phyloP scores from a whole-genome alignment of 176 grass and related monocot species.

The Luzula sylvatica region DNA sequence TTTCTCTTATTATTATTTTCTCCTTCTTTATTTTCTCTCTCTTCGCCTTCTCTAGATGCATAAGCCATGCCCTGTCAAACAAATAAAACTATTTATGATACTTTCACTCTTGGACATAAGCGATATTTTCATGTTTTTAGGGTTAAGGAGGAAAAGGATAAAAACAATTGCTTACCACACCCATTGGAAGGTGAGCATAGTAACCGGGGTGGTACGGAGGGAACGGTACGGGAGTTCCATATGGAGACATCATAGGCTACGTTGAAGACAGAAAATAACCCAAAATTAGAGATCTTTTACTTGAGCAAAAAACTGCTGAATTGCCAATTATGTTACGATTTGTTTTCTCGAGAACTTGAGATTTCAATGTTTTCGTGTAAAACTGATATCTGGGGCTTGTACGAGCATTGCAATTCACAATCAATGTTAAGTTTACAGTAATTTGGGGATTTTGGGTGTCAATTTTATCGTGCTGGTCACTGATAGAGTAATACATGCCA shows the following conservation, averaged over 20 bases:
- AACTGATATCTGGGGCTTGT: too few species aligned
- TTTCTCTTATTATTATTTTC: constrained; percentile 57
- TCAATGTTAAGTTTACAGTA: too few species aligned
- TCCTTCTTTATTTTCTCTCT: neutral
- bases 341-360: too few species aligned
- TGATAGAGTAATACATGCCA: neutral
- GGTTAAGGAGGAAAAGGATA: constrained; percentile 1
- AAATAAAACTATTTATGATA: too few species aligned
- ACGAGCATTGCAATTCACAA: too few species aligned
- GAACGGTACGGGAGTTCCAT: constrained; percentile 61
- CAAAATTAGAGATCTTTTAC: constrained; percentile 1
- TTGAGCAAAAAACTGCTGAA: too few species aligned
- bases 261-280: neutral
- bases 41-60: constrained; percentile 28
- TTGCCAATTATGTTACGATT: too few species aligned
- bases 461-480: neutral
- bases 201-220: constrained; percentile 46
- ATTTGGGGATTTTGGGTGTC: too few species aligned
- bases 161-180: constrained; percentile 34
- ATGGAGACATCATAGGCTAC: constrained; percentile 69
- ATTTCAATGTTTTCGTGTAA: neutral
- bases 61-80: constrained; percentile 46
- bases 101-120: too few species aligned
- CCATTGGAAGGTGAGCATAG: constrained; percentile 80
- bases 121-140: constrained; percentile 3